Base-by-base conservation (phyloP, 1,284 basidiomycete genomes). In the Sutorius eximius region DNA sequence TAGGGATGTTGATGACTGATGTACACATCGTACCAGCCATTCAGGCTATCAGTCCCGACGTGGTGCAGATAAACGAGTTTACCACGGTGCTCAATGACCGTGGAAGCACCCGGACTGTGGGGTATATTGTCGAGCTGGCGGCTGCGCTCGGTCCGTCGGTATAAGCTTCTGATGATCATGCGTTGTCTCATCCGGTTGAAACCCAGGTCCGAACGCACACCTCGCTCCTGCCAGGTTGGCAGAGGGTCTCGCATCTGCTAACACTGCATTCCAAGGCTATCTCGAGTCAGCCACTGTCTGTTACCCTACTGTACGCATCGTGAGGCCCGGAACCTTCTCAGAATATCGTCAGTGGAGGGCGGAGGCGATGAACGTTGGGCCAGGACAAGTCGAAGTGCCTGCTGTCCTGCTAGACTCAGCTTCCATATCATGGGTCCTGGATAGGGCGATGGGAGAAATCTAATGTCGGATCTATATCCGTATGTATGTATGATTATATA, bases 51-150 rank as follows among this genome's bases (percentile, higher is more conserved):
- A 37, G 22, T 33, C 44, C 30, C 6, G 44, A 45, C 10, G 22
- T 52, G 11, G 36, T 54, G n/a, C 30, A 48, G 16, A 45, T 55
- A 11, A 18, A 36, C 1, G 52, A 61, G n/a, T 53, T 61, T 6
- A 49, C 56, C 5, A 38, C 41, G 3, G 46, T 55, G 27, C 16
- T 45, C 8, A 53, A 59, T 16, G 32, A 47, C 9, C 56, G 60
- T 12, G 29, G 45, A 29, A 34, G 47, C 12, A 48, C 48, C 15
- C 6, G 7, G 11, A 55, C 57, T 5, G 29, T 61, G n/a, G 53
- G 51, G 6, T 61, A 46, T 33, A 38, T 59, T 37, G n/a, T 61
- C n/a, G 60, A 61, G 36, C 33, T 41, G 3, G 36, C 36, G 18
- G 50, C 42, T 12, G 30, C n/a, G 4, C 20, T 36, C 12, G 45